Evolutionary conservation across 208 protist genomes (phyloP).

Genomic region (Trypanosomatidae sp.): DNA sequence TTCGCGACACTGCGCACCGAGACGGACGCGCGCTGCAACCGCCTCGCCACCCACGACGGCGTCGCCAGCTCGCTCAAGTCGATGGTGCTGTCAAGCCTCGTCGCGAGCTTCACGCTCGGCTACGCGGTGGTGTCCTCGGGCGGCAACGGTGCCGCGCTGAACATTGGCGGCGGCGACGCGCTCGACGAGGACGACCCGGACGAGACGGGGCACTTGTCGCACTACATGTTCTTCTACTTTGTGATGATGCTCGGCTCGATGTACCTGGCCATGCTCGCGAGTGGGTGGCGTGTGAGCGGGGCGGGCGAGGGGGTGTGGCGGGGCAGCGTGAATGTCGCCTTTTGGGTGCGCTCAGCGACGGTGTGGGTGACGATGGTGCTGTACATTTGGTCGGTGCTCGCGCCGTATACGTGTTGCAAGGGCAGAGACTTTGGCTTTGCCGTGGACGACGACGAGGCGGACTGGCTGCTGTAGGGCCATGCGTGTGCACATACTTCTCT

Average conservation of each 20-base stretch:
- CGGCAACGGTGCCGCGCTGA: slow-evolving; percentile 40
- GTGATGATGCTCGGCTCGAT: slow-evolving; percentile 90
- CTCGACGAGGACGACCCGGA: slow-evolving; percentile 66
- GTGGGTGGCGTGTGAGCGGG: slow-evolving; percentile 82
- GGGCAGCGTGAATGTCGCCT: slow-evolving; percentile 50
- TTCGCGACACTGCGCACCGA: slow-evolving; percentile 72
- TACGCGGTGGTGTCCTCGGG: slow-evolving; percentile 66
- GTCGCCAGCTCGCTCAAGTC: slow-evolving; percentile 12
- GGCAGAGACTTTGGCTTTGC: slow-evolving; percentile 74
- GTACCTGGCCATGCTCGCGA: slow-evolving; percentile 90
- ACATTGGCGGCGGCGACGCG: slow-evolving; percentile 47
- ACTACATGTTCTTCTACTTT: slow-evolving; percentile 90
- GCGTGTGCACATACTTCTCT: not conserved
- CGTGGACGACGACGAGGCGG: slow-evolving; percentile 50
- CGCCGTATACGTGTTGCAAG: slow-evolving; percentile 83
- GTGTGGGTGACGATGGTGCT: slow-evolving; percentile 71
- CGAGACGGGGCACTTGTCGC: slow-evolving; percentile 58
- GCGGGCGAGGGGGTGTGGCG: slow-evolving; percentile 20
- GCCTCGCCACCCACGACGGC: slow-evolving; percentile 9
- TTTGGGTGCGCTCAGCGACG: slow-evolving; percentile 85
- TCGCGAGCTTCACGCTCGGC: slow-evolving; percentile 49
- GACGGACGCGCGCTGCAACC: slow-evolving; percentile 52
- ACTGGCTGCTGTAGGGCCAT: not conserved
- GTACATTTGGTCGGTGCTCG: slow-evolving; percentile 89
- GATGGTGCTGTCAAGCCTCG: slow-evolving; percentile 36